Evolutionary conservation across 2,329 filamentous ascomycete species (phyloP).

Genomic region (Penicillium sp.): DNA sequence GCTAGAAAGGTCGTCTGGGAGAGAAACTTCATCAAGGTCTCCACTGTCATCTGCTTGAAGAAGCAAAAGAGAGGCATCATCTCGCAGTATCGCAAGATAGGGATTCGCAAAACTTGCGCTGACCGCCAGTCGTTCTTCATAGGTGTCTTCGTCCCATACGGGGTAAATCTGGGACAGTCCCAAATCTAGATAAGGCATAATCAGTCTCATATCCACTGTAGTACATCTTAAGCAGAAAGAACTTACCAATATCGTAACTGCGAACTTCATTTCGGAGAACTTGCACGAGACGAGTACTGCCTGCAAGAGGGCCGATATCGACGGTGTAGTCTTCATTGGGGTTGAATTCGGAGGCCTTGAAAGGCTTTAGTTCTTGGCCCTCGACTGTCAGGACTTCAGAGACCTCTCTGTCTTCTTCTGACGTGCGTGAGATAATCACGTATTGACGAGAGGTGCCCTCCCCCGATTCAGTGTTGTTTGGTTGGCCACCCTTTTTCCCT

Average conservation of each 20-base stretch:
- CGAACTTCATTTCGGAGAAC: conserved; percentile 85
- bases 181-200: conserved; percentile 64
- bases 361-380: conserved; percentile 73
- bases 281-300: conserved; percentile 81
- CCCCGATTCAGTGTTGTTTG: conserved; percentile 55
- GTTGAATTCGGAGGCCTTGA: conserved; percentile 88
- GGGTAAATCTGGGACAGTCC: conserved; percentile 89
- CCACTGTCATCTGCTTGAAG: conserved; percentile 79
- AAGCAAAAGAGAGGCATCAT: conserved; percentile 80
- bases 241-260: conserved; percentile 86
- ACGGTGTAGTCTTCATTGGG: conserved; percentile 85
- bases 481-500: conserved; percentile 56
- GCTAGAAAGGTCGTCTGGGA: conserved; percentile 62
- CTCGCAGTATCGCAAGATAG: conserved; percentile 80
- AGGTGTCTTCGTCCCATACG: conserved; percentile 89
- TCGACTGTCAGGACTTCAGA: conserved; percentile 80
- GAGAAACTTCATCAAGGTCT: conserved; percentile 82
- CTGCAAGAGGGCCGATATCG: conserved; percentile 82
- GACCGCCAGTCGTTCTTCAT: conserved; percentile 74
- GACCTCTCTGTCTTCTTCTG: conserved; percentile 71
- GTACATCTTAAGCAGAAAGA: conserved; percentile 9
- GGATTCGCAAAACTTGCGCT: conserved; percentile 86
- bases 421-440: conserved; percentile 77
- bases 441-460: conserved; percentile 69
- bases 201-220: conserved; percentile 23